Evolutionary conservation across 208 protist genomes (phyloP).

Genomic region (Trypanosoma caninum): DNA sequence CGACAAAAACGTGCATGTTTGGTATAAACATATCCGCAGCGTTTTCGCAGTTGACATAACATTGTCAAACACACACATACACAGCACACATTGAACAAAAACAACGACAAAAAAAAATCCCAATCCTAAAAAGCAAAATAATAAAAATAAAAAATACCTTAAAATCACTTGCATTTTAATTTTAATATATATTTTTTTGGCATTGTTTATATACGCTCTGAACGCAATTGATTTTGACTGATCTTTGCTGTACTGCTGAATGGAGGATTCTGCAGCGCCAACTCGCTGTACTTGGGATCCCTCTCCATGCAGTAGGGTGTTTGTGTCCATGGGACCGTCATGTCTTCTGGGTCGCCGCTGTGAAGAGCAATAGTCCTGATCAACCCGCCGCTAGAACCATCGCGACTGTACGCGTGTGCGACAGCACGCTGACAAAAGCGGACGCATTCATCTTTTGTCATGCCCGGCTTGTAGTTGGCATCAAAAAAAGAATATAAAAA

Average conservation of each 20-base stretch:
- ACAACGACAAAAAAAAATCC: background rate
- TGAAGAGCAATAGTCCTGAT: conserved; percentile 94
- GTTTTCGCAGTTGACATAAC: too few species aligned
- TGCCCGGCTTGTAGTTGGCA: conserved; percentile 93
- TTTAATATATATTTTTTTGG: too few species aligned
- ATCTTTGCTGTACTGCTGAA: conserved; percentile 83
- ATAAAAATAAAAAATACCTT: background rate
- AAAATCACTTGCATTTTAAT: background rate
- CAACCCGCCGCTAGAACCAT: conserved; percentile 98
- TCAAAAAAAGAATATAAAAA: conserved; percentile 99
- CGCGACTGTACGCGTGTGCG: conserved; percentile 97
- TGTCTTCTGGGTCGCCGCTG: conserved; percentile 69
- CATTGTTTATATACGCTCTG: conserved; percentile 24
- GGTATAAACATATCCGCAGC: too few species aligned
- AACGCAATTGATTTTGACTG: conserved; percentile 44
- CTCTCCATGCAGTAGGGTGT: conserved; percentile 90
- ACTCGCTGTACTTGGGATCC: conserved; percentile 73
- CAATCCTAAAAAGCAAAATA: conserved; percentile 10
- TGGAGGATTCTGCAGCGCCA: conserved; percentile 65
- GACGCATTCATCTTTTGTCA: conserved; percentile 96
- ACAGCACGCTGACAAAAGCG: conserved; percentile 94
- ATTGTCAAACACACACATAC: too few species aligned
- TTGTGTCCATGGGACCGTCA: conserved; percentile 80
- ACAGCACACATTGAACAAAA: background rate
- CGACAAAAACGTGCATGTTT: too few species aligned